Evolutionary conservation across 2,329 filamentous ascomycete species (phyloP).

Genomic region (Bimuria novae-zelandiae): DNA sequence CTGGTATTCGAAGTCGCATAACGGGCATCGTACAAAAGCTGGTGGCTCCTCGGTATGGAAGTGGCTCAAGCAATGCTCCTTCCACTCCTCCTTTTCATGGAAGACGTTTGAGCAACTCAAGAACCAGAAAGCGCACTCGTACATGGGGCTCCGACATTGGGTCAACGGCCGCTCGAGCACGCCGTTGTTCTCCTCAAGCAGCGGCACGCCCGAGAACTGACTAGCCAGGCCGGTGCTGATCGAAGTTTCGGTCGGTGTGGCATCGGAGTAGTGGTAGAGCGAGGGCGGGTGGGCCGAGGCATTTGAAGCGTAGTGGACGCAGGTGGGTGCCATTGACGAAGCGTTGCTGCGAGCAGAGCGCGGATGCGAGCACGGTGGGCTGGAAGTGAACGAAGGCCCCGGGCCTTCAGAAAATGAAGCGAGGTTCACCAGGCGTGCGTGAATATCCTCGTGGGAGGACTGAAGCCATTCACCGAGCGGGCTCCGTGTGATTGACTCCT

Average conservation of each 20-base stretch:
- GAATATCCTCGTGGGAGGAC: conserved; percentile 29
- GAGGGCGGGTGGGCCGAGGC: conserved; percentile 27
- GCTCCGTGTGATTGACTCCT: conserved; percentile 23
- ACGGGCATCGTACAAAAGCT: conserved; percentile 27
- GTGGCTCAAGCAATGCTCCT: conserved; percentile 29
- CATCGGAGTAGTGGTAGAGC: conserved; percentile 28
- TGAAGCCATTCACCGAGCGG: conserved; percentile 32
- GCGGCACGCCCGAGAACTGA: conserved; percentile 22
- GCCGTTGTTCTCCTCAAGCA: conserved; percentile 31
- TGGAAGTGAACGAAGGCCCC: conserved; percentile 15
- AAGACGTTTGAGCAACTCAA: conserved; percentile 30
- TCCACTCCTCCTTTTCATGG: conserved; percentile 27
- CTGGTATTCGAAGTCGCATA: conserved; percentile 29
- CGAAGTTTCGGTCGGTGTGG: conserved; percentile 30
- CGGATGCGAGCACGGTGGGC: conserved; percentile 16
- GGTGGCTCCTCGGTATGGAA: conserved; percentile 32
- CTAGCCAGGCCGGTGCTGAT: conserved; percentile 28
- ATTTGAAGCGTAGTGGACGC: conserved; percentile 30
- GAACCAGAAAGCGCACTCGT: conserved; percentile 36
- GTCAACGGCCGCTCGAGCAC: conserved; percentile 25
- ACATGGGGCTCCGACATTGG: conserved; percentile 17
- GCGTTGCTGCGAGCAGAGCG: conserved; percentile 19
- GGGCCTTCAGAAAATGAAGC: conserved; percentile 18
- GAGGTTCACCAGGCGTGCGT: conserved; percentile 33
- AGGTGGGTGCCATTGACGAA: conserved; percentile 40